Conservation (phyloP, 306 rosid species). For the Erythrophleum fordii region DNA sequence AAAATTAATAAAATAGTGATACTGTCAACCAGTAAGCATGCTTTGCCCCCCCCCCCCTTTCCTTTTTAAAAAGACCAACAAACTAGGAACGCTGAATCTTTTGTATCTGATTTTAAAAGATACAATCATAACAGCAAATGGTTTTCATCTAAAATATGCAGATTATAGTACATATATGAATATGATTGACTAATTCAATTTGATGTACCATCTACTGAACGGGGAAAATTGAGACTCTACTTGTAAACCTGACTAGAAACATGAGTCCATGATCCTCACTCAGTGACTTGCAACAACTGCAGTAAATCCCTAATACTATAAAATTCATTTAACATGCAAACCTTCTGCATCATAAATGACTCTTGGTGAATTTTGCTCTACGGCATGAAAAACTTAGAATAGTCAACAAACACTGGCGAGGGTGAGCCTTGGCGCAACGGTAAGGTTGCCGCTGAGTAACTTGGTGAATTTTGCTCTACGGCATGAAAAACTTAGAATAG, state of each 20-base stretch:
- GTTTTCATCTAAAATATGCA: background rate
- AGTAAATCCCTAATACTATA: background rate
- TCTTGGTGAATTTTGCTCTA: background rate
- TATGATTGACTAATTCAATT: background rate
- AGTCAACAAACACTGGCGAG: too few relatives aligned
- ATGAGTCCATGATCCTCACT: background rate
- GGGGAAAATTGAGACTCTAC: background rate
- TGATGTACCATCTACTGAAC: background rate
- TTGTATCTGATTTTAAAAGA: background rate
- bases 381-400: background rate
- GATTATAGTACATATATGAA: background rate
- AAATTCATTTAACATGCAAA: conserved; percentile 4
- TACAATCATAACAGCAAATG: background rate
- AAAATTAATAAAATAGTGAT: background rate
- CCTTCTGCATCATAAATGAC: background rate
- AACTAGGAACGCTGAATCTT: background rate
- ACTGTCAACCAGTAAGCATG: background rate
- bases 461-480: background rate
- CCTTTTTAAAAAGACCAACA: background rate
- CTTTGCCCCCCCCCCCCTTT: background rate
- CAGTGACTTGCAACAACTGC: background rate
- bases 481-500: background rate
- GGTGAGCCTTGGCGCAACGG: too few relatives aligned
- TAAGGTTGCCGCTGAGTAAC: too few relatives aligned
- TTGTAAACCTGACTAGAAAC: background rate